Evolutionary conservation across 345 rosid species (phyloP).

Genomic region (Eucalyptus cloeziana): DNA sequence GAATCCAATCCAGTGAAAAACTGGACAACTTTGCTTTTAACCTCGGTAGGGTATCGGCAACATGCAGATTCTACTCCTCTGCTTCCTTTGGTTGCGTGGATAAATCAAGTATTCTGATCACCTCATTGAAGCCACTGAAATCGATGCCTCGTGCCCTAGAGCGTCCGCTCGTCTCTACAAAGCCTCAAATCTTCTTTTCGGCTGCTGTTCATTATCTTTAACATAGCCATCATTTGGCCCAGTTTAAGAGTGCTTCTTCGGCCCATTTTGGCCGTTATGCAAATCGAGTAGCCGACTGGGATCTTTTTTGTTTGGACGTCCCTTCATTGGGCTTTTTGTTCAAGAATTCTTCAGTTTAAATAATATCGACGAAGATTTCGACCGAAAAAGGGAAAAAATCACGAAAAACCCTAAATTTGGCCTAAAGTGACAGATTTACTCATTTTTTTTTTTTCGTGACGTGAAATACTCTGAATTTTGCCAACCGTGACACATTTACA

Average conservation of each 20-base stretch:
- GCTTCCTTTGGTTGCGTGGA: background rate
- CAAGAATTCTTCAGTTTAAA: background rate
- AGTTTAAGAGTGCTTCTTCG: background rate
- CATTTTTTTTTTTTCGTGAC: no score
- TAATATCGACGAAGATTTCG: background rate
- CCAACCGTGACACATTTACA: no score
- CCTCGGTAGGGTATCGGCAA: background rate
- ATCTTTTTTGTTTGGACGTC: background rate
- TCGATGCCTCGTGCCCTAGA: background rate
- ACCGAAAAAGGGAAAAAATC: no score
- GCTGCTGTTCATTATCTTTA: background rate
- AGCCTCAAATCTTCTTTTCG: background rate
- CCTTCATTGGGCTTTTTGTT: background rate
- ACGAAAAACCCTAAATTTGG: no score
- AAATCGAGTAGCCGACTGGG: background rate
- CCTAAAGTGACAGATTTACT: no score
- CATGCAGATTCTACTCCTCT: background rate
- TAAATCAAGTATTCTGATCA: background rate
- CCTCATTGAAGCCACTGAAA: background rate
- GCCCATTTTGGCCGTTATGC: background rate
- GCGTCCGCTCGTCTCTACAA: background rate
- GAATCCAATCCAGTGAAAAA: background rate
- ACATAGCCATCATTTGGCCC: background rate
- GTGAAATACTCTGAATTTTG: no score
- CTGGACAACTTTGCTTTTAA: background rate